Conservation (phyloP, 208 protist genomes). For the Trypanosoma platydactyli region DNA sequence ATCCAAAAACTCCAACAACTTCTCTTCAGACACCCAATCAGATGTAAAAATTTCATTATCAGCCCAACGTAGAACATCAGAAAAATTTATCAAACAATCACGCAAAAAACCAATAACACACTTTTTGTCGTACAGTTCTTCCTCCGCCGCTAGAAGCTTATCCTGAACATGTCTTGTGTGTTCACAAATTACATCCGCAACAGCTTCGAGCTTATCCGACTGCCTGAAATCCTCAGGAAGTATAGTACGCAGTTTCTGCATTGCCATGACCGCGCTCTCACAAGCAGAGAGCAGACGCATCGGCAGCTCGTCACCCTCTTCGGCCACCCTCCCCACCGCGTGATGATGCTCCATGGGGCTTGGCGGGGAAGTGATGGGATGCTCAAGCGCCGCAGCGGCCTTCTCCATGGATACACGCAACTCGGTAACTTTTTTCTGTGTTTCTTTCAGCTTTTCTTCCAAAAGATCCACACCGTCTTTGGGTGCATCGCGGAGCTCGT, state of each 20-base stretch:
- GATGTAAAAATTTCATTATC: slow-evolving; percentile 4
- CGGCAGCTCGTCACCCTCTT: not conserved
- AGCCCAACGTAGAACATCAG: not conserved
- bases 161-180: not conserved
- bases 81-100: not conserved
- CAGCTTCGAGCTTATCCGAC: not conserved
- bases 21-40: not conserved
- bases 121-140: not conserved
- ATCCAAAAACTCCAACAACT: too few species aligned
- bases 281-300: slow-evolving; percentile 13
- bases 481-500: slow-evolving; percentile 19
- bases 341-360: not conserved
- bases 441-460: not conserved
- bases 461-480: slow-evolving; percentile 21
- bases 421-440: not conserved
- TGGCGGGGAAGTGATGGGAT: not conserved
- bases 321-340: not conserved
- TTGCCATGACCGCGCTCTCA: not conserved
- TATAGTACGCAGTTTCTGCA: slow-evolving; percentile 7
- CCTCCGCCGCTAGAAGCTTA: not conserved
- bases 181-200: slow-evolving; percentile 5
- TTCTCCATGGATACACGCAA: not conserved
- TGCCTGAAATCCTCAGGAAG: not conserved
- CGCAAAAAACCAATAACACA: slow-evolving; percentile 10
- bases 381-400: not conserved